Evolutionary conservation across 1,284 basidiomycete species (phyloP), one percentile per base, ranked within the genome.

Genomic region (Naganishia sp.): DNA sequence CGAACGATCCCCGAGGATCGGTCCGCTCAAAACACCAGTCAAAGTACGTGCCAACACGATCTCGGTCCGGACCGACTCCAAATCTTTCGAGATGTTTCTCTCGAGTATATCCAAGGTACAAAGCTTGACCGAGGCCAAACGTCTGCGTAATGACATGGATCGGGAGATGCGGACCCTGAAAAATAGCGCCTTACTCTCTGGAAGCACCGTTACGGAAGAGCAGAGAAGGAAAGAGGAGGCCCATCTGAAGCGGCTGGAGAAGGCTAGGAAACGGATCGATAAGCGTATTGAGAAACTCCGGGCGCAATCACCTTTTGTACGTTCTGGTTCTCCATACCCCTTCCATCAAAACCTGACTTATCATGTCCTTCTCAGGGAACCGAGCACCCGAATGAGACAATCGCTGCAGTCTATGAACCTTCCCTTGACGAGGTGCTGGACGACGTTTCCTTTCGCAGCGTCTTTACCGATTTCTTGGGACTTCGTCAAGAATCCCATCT

Each of bases 381-480:
- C 28, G 45, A 42, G 56, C 43, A 31, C 21, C 23, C n/a, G 41
- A 23, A 25, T 28, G 47, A 52, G 17, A 28, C n/a, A 45, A n/a
- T 7, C 23, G 41, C 54, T 18, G 7, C 23, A 23, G 41, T 35
- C 10, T 25, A 54, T 15, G 51, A 64, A 32, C 66, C 73, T 31
- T 65, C 71, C 0, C 81, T 93, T 7, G 85, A 89, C 47, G 87
- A 91, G 55, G 84, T 97, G 49, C 85, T 98, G 0, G 83, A 87
- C 42, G 93, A 93, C 71, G 92, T 94, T 0, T 89, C 87, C 35
- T 92, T 92, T 0, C 84, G 98, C 0, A 93, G 90, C 1, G 95
- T 95, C 76, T 92, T 95, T 81, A 94, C 97, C 87, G 95, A 99
- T 79, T 95, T 91, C 74, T 94, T 97, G 91, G 95, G 98, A 71